A percentile compares a stretch with the other conserved stretches of the same genome.
These are phyloP conservation scores for Colletotrichum musae DNA, from an alignment of 2,329 filamentous ascomycete species.

Conservation along the genomic window DNA sequence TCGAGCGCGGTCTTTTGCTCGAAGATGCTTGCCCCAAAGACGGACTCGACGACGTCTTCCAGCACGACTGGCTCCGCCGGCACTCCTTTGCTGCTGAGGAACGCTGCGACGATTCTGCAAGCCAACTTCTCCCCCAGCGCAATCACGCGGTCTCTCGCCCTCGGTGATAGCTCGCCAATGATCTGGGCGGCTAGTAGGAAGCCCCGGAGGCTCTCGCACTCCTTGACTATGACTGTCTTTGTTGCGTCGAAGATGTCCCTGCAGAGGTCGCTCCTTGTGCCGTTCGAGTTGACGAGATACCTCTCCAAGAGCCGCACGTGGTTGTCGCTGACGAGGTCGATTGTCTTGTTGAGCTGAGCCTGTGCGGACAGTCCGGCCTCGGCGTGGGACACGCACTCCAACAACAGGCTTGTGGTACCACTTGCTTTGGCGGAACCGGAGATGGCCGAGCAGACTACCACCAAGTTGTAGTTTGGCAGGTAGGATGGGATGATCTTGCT, in stretches of 20 bases:
- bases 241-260: slow-evolving; percentile 85
- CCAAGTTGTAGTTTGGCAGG: slow-evolving; percentile 75
- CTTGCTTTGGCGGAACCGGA: slow-evolving; percentile 94
- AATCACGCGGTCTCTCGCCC: slow-evolving; percentile 88
- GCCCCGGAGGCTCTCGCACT: slow-evolving; percentile 85
- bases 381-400: slow-evolving; percentile 32
- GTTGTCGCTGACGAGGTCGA: slow-evolving; percentile 17
- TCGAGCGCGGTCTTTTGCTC: slow-evolving; percentile 76
- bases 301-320: slow-evolving; percentile 33
- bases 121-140: slow-evolving; percentile 97
- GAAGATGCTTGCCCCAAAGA: slow-evolving; percentile 90
- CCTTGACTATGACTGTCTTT: slow-evolving; percentile 73
- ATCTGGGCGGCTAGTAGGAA: slow-evolving; percentile 77
- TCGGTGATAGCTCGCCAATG: slow-evolving; percentile 81
- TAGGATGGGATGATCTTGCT: slow-evolving; percentile 36
- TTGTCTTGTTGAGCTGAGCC: slow-evolving; percentile 32
- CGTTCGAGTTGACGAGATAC: slow-evolving; percentile 76
- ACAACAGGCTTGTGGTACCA: slow-evolving; percentile 92
- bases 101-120: slow-evolving; percentile 90
- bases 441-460: slow-evolving; percentile 94
- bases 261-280: slow-evolving; percentile 84
- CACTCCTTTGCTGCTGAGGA: slow-evolving; percentile 79
- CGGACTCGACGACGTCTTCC: slow-evolving; percentile 79
- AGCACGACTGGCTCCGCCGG: slow-evolving; percentile 47
- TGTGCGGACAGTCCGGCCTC: slow-evolving; percentile 57